Evolutionary conservation across 164 flowering plant genomes (phyloP).

Genomic region (Santalum album): DNA sequence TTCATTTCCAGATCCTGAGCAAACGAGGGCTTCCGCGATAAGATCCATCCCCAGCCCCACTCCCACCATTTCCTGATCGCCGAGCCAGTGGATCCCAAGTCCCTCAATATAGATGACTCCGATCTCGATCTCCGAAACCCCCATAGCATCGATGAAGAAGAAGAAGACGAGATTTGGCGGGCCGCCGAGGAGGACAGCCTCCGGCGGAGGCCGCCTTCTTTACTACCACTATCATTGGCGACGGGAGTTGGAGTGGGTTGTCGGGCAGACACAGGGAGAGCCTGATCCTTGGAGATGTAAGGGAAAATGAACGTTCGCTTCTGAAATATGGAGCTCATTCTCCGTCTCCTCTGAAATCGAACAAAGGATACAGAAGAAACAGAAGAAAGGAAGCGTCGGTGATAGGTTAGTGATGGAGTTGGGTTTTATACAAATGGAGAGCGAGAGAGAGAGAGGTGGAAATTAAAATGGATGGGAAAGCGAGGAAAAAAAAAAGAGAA

Average conservation of each 20-base stretch:
- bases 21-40: conserved; percentile 58
- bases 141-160: no score
- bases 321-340: neutral
- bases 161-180: neutral
- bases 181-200: neutral
- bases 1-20: conserved; percentile 81
- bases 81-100: neutral
- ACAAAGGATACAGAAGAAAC: no score
- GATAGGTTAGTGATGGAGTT: neutral
- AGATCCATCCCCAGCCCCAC: conserved; percentile 68
- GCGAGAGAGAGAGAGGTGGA: neutral
- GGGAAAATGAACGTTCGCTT: neutral
- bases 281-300: neutral
- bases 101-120: neutral
- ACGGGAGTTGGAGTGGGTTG: neutral
- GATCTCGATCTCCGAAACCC: neutral
- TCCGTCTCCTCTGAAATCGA: neutral
- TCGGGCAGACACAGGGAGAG: neutral
- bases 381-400: neutral
- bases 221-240: no score
- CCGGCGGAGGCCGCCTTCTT: neutral
- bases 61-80: conserved; percentile 68
- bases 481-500: no score
- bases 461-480: no score
- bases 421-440: neutral